Percentiles rank a stretch among this genome's conserved stretches.
These are phyloP conservation scores for Monilinia polystroma DNA, from an alignment of 2,329 filamentous ascomycete genomes.

Conservation along the genomic window DNA sequence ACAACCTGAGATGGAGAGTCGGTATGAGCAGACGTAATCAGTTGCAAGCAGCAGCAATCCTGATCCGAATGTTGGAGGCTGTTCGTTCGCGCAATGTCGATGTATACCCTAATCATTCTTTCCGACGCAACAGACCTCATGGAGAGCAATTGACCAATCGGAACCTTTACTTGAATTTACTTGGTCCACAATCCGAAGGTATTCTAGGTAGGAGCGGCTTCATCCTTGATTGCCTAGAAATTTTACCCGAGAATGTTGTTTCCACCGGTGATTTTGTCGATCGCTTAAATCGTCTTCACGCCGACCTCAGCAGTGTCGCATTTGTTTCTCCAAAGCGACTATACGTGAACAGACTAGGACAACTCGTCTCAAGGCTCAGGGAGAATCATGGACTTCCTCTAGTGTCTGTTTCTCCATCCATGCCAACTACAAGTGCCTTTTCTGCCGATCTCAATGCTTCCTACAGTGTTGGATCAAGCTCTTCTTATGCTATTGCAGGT, in stretches of 20 bases:
- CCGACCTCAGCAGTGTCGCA: slow-evolving; percentile 6
- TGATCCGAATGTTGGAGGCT: slow-evolving; percentile 36
- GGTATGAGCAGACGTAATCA: slow-evolving; percentile 27
- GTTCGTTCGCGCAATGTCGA: slow-evolving; percentile 34
- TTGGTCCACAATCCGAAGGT: slow-evolving; percentile 29
- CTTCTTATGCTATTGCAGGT: slow-evolving; percentile 3
- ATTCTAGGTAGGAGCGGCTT: slow-evolving; percentile 32
- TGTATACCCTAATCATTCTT: slow-evolving; percentile 29
- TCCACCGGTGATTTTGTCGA: slow-evolving; percentile 30
- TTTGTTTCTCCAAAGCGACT: slow-evolving; percentile 17
- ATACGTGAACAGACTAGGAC: slow-evolving; percentile 16
- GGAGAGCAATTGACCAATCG: slow-evolving; percentile 34
- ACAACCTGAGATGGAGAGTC: slow-evolving; percentile 29
- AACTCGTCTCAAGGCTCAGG: slow-evolving; percentile 12
- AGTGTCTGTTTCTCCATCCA: slow-evolving; percentile 2
- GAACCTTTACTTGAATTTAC: slow-evolving; percentile 37
- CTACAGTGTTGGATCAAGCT: slow-evolving; percentile 24
- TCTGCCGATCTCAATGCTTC: not conserved
- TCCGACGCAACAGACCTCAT: slow-evolving; percentile 28
- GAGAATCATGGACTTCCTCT: slow-evolving; percentile 8
- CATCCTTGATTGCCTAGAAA: slow-evolving; percentile 35
- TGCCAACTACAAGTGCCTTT: not conserved
- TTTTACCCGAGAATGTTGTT: slow-evolving; percentile 33
- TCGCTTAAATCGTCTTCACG: slow-evolving; percentile 21
- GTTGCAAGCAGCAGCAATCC: slow-evolving; percentile 31